Evolutionary conservation across 129 eudicot species (phyloP).

Genomic region (Flaveria linearis): DNA sequence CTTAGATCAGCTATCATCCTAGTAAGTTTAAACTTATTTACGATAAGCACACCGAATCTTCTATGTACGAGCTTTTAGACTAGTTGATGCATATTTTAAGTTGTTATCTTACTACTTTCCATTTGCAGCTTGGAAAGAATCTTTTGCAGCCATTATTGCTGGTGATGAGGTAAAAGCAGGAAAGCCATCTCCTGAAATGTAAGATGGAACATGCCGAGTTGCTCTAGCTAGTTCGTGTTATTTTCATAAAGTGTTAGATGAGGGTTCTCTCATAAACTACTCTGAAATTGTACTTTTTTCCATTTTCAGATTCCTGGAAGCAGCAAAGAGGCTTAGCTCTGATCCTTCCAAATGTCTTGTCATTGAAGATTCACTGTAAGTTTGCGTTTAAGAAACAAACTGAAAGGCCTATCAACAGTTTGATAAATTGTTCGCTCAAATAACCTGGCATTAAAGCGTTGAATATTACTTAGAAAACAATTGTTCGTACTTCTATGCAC

Average conservation of each 20-base stretch:
- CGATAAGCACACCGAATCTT: conserved; percentile 16
- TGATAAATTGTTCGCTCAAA: not conserved
- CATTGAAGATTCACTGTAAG: conserved; percentile 19
- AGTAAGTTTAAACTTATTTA: conserved; percentile 44
- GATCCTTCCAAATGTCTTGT: conserved; percentile 55
- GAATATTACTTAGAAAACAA: not conserved
- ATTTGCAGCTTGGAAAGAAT: conserved; percentile 79
- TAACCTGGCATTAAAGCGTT: not conserved
- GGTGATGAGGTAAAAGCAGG: conserved; percentile 84
- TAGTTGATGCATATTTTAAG: not conserved
- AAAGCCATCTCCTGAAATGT: conserved; percentile 99
- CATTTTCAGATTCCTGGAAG: conserved; percentile 79
- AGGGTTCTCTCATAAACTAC: not conserved
- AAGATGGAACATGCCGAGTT: conserved; percentile 34
- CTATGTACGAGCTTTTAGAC: conserved; percentile 8
- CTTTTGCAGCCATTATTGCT: conserved; percentile 65
- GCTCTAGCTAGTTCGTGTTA: not conserved
- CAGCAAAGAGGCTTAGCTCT: conserved; percentile 66
- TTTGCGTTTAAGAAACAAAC: not conserved
- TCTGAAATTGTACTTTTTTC: conserved; percentile 25
- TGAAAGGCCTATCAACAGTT: conserved; percentile 5
- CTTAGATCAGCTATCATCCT: conserved; percentile 70
- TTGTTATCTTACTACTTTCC: conserved; percentile 20
- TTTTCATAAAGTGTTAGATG: not conserved
- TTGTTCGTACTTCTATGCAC: not conserved